These are phyloP conservation scores for Colletotrichum falcatum DNA, from an alignment of 2,329 filamentous ascomycete genomes.

Conservation along the genomic window DNA sequence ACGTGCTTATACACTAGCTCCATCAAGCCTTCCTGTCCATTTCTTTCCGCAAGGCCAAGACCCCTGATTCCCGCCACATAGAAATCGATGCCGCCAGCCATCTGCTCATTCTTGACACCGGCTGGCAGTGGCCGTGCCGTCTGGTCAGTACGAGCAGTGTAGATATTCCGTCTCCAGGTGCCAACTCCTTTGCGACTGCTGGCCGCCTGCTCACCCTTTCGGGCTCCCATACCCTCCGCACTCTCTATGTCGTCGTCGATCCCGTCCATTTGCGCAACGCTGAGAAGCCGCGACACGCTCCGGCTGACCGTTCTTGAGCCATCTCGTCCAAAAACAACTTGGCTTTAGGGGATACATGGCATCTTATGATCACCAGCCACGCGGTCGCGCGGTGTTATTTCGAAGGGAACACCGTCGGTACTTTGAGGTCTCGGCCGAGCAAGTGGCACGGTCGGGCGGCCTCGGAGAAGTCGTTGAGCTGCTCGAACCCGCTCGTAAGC, in stretches of 20 bases:
- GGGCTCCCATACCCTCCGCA: constrained; percentile 3
- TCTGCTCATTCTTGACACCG: constrained; percentile 10
- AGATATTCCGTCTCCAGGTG: constrained; percentile 10
- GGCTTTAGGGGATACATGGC: constrained; percentile 3
- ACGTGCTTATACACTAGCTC: constrained; percentile 5
- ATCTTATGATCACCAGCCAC: neutral
- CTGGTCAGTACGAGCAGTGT: constrained; percentile 18
- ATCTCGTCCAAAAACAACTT: neutral
- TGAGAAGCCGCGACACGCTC: constrained; percentile 10
- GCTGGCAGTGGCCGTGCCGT: constrained; percentile 20
- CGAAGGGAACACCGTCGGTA: neutral
- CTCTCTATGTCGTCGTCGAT: constrained; percentile 13
- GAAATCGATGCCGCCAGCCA: constrained; percentile 11
- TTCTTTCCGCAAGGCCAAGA: constrained; percentile 5
- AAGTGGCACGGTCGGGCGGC: constrained; percentile 12
- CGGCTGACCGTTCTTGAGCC: neutral
- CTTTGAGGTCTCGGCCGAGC: constrained; percentile 11
- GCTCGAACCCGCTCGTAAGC: constrained; percentile 11
- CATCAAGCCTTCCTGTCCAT: neutral
- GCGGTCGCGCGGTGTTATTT: neutral
- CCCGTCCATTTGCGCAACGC: constrained; percentile 12
- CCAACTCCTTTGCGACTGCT: constrained; percentile 11
- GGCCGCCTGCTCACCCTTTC: constrained; percentile 4
- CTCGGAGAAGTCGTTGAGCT: constrained; percentile 16
- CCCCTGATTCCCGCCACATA: neutral